Conservation (phyloP, 306 rosid genomes). For the Abrus precatorius region DNA sequence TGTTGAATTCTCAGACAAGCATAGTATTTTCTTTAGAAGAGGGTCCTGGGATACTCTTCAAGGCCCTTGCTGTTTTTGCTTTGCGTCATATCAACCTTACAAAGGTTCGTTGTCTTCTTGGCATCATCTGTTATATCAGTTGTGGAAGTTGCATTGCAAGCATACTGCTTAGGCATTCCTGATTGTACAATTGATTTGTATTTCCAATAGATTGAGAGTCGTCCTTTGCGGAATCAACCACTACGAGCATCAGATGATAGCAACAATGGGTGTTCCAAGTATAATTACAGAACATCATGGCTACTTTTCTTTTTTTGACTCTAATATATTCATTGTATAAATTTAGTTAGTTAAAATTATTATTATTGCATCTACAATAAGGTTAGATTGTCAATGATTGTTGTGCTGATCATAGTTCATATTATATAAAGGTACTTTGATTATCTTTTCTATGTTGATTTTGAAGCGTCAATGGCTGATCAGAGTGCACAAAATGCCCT, state of each 20-base stretch:
- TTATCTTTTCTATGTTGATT: constrained; percentile 94
- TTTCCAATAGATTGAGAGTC: constrained; percentile 87
- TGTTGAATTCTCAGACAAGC: constrained; percentile 75
- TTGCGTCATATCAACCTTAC: constrained; percentile 89
- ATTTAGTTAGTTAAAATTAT: constrained; percentile 28
- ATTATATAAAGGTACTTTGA: constrained; percentile 78
- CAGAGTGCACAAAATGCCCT: constrained; percentile 92
- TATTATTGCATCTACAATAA: constrained; percentile 23
- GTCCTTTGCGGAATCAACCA: constrained; percentile 87
- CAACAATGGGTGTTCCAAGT: constrained; percentile 69
- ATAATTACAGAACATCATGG: constrained; percentile 48
- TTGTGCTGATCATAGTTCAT: constrained; percentile 45
- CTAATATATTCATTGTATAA: constrained; percentile 19
- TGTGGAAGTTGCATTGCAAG: constrained; percentile 32
- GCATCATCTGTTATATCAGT: constrained; percentile 13
- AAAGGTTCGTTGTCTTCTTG: constrained; percentile 61
- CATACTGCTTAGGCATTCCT: constrained; percentile 26
- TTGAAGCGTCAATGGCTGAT: constrained; percentile 98
- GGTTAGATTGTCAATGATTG: constrained; percentile 25
- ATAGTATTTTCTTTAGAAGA: constrained; percentile 96
- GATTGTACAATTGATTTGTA: constrained; percentile 47
- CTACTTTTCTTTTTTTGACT: constrained; percentile 27
- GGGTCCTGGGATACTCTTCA: constrained; percentile 96
- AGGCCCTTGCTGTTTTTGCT: constrained; percentile 99
- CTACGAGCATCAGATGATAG: constrained; percentile 72